Conservation (phyloP, 805 yeast genomes). For the Priceomyces carsonii region DNA sequence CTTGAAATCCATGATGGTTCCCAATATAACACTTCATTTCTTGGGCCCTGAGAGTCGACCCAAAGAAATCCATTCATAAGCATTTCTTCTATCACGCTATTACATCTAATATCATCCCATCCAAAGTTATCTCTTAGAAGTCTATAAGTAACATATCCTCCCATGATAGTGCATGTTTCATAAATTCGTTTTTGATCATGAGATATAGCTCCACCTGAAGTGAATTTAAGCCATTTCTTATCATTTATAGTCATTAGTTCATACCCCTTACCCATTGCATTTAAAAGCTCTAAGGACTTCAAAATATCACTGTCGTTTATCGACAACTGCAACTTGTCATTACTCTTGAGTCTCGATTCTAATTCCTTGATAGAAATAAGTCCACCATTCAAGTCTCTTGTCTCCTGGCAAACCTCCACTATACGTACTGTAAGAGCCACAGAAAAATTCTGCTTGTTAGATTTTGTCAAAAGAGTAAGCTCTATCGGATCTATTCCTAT, state of each 20-base stretch:
- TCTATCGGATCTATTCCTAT: constrained; percentile 84
- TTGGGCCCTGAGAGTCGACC: constrained; percentile 62
- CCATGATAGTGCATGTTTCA: constrained; percentile 75
- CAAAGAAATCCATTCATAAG: constrained; percentile 80
- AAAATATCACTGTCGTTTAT: constrained; percentile 53
- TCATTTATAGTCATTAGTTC: constrained; percentile 60
- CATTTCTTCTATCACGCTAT: constrained; percentile 72
- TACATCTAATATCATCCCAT: constrained; percentile 69
- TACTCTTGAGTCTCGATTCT: constrained; percentile 25
- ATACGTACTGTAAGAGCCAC: constrained; percentile 71
- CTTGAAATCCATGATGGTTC: constrained; percentile 68
- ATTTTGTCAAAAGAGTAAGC: constrained; percentile 26
- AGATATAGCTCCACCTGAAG: constrained; percentile 28
- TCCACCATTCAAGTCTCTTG: constrained; percentile 80
- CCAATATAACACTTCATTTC: constrained; percentile 58
- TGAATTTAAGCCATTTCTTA: constrained; percentile 49
- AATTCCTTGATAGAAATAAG: constrained; percentile 58
- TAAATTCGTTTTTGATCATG: constrained; percentile 70
- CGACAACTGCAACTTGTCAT: constrained; percentile 30
- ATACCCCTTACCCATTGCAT: constrained; percentile 68
- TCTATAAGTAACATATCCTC: constrained; percentile 64
- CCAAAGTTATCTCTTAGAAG: constrained; percentile 70
- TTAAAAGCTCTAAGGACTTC: constrained; percentile 53
- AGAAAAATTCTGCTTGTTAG: constrained; percentile 50
- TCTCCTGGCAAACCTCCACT: constrained; percentile 72